Conservation (phyloP, 768 basidiomycete genomes). For the Boletus tomentosulus region DNA sequence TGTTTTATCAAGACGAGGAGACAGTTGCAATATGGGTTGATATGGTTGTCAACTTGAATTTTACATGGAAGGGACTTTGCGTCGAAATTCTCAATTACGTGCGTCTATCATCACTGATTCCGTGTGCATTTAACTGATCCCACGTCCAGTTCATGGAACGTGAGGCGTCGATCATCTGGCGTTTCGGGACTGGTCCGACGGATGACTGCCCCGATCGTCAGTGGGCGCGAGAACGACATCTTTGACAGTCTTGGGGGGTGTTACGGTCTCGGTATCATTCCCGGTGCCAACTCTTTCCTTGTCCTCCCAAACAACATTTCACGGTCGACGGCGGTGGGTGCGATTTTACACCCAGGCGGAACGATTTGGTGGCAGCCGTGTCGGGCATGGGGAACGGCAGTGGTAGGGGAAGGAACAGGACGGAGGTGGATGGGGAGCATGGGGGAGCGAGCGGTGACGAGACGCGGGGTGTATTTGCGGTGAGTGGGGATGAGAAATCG, state of each 20-base stretch:
- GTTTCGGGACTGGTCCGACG: constrained; percentile 64
- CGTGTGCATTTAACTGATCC: constrained; percentile 26
- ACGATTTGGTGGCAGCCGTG: constrained; percentile 32
- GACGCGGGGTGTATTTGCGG: constrained; percentile 56
- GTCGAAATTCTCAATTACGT: constrained; percentile 84
- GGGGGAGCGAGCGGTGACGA: constrained; percentile 35
- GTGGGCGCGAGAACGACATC: constrained; percentile 90
- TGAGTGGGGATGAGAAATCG: constrained; percentile 76
- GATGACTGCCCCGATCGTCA: constrained; percentile 55
- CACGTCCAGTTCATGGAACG: constrained; percentile 72
- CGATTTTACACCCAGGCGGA: constrained; percentile 66
- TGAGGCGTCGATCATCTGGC: constrained; percentile 79
- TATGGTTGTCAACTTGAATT: constrained; percentile 73
- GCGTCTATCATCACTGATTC: background rate
- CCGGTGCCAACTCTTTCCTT: constrained; percentile 74
- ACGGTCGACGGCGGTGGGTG: constrained; percentile 76
- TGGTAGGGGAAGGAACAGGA: background rate
- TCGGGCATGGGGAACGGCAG: constrained; percentile 29
- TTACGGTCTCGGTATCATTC: constrained; percentile 79
- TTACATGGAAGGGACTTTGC: constrained; percentile 78
- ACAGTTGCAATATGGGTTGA: constrained; percentile 58
- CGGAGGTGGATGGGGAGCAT: constrained; percentile 7
- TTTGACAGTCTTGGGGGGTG: constrained; percentile 84
- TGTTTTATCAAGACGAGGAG: constrained; percentile 69
- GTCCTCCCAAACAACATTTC: constrained; percentile 81